phyloP scores from a whole-genome alignment of 176 grass and related monocot species.

The Oryza officinalis region DNA sequence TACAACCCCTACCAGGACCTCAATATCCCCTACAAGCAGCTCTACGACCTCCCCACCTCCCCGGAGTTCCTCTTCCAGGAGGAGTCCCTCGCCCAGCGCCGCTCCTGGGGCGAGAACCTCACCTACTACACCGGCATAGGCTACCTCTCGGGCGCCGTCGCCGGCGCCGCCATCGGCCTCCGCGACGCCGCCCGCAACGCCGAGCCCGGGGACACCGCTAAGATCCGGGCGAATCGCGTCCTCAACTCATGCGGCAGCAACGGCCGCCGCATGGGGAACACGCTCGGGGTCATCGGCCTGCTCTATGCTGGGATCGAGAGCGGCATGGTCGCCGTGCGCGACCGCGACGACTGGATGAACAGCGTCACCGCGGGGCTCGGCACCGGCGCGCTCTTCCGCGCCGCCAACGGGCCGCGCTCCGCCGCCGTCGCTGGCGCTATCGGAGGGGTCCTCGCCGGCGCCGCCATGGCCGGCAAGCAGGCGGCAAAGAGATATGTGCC shows the following conservation, averaged over 20 bases:
- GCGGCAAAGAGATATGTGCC: conserved; percentile 74
- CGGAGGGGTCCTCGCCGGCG: conserved; percentile 69
- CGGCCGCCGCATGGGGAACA: conserved; percentile 76
- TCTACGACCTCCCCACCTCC: conserved; percentile 92
- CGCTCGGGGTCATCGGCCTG: conserved; percentile 68
- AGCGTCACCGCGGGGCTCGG: conserved; percentile 77
- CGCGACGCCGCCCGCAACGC: conserved; percentile 54
- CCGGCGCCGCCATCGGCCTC: conserved; percentile 64
- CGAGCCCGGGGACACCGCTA: conserved; percentile 65
- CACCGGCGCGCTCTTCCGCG: conserved; percentile 74
- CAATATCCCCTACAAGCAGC: conserved; percentile 67
- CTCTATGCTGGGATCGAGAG: conserved; percentile 97
- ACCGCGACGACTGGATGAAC: conserved; percentile 90
- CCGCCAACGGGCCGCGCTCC: conserved; percentile 80
- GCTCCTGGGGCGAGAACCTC: conserved; percentile 98
- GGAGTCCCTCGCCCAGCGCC: conserved; percentile 76
- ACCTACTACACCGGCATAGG: conserved; percentile 90
- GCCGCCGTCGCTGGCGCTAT: conserved; percentile 83
- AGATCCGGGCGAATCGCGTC: conserved; percentile 84
- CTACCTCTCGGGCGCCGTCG: conserved; percentile 71
- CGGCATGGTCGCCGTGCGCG: conserved; percentile 76
- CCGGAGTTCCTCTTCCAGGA: conserved; percentile 98
- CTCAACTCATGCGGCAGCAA: conserved; percentile 84
- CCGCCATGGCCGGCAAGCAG: conserved; percentile 64
- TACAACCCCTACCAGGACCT: conserved; percentile 86